Base-by-base conservation (phyloP, 2,329 filamentous ascomycete genomes). In the Clonostachys rhizophaga region DNA sequence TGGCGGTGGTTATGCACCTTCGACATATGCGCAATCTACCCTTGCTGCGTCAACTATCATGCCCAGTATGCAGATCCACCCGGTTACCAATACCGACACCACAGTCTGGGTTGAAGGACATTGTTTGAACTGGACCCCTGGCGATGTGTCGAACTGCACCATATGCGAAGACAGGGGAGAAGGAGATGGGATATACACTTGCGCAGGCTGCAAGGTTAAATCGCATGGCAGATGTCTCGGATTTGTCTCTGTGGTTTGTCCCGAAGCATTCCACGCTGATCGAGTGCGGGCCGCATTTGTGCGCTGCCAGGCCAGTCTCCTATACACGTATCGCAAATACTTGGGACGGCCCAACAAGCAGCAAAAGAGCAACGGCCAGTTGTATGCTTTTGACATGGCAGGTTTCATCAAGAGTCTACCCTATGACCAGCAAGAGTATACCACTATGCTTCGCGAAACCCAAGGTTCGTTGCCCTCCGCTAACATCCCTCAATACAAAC, bases 91-190 rank as follows among this genome's bases (percentile, higher is more conserved):
- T 58, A 90, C 87, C 1, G 86, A 91, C 43, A 89, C 83, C 2
- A 89, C 79, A 1, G 83, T 89, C 43, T 94, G 89, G 89, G 86
- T 90, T 2, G 89, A 94, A 64, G 89, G 89, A 0, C 89, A 94
- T 68, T 91, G 87, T 64, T 80, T 94, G 67, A 79, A 84, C 50
- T 87, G 81, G 74, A 73, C 75, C 46, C 59, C 71, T 1, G 70
- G 75, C 14, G 87, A 91, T 55, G 68, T 69, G 13, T 72, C 74
- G 37, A 80, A 79, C 0, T 94, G 89, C 63, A 81, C 81, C 2
- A 77, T 92, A 43, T 94, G 89, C 59, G 86, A 91, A 42, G 89
- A 92, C 42, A 84, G 81, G 50, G 79, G 86, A 0, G 79, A 83
- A 51, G 74, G 74, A 17, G 88, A 92, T 44, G 87, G 87, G 8